Evolutionary conservation across 1,139 yeast genomes (phyloP).

Genomic region (Blastobotrys capitulatus): DNA sequence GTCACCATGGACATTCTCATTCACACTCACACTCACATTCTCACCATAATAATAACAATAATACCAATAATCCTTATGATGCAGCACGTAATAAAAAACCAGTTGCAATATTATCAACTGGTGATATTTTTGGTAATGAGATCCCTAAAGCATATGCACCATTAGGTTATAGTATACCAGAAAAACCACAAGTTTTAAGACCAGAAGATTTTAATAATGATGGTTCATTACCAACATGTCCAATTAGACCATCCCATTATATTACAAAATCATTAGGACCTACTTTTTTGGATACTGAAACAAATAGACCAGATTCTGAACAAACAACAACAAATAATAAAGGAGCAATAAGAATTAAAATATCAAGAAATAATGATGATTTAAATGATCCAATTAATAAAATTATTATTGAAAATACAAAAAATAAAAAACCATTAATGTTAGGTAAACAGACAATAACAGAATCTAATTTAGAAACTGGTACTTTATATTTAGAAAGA

Average conservation of each 20-base stretch:
- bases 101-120: slow-evolving; percentile 11
- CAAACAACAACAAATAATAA: neutral
- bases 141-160: slow-evolving; percentile 32
- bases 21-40: neutral
- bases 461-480: slow-evolving; percentile 14
- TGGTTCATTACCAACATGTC: slow-evolving; percentile 25
- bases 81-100: neutral
- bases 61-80: neutral
- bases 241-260: slow-evolving; percentile 21
- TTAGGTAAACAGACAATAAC: slow-evolving; percentile 19
- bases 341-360: slow-evolving; percentile 18
- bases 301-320: slow-evolving; percentile 21
- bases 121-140: slow-evolving; percentile 25
- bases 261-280: slow-evolving; percentile 25
- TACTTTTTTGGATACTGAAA: slow-evolving; percentile 30
- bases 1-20: neutral
- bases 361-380: slow-evolving; percentile 16
- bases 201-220: slow-evolving; percentile 27
- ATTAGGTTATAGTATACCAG: slow-evolving; percentile 25
- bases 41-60: neutral
- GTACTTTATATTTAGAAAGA: slow-evolving; percentile 15
- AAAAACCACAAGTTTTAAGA: slow-evolving; percentile 20
- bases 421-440: slow-evolving; percentile 15
- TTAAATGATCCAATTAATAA: slow-evolving; percentile 18
- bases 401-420: slow-evolving; percentile 14